Evolutionary conservation across 1,284 basidiomycete species (phyloP), one percentile per base, ranked within the genome.

Genomic region (Spongispora temasekensis): DNA sequence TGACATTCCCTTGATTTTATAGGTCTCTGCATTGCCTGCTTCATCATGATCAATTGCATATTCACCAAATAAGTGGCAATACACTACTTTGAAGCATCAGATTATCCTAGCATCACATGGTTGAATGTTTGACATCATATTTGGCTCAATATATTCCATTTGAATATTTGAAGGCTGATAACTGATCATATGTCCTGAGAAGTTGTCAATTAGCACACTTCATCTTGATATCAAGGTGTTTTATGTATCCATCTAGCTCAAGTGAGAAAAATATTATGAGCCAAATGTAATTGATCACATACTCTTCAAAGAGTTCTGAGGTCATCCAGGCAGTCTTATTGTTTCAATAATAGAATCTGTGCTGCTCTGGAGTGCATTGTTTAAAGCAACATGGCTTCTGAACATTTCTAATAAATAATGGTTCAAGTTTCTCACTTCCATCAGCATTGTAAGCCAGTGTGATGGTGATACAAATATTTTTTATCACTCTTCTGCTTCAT

Each of bases 311-410:
- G 0, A 62, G 4, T 0, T 5, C 15, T 0, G 0, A 1, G 2
- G 53, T 62, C 53, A 62, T 62, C 58, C 58, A 62, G 17, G 58
- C 56, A 2, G 21, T 60, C 7, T 40, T 42, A 5, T 61, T 63
- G 54, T 37, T 54, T 0, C 3, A 9, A 9, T 64, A 64, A 23
- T 62, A 23, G 32, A 64, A 42, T 1, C 55, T 53, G 2, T 2
- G 6, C 2, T 31, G 4, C 1, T 57, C 10, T 9, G 32, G 23
- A 3, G 37, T n/a, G 5, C 28, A 9, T 2, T 30, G 28, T 2
- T 59, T 10, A 10, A 64, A 64, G 53, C 60, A 64, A 0, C 5
- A 13, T 0, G 55, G 60, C 9, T 53, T 63, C 1, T 0, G 5
- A 3, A 7, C 6, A 17, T 52, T 58, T 15, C 53, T 56, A 37